Conservation (phyloP, 1,284 basidiomycete genomes). For the Microbotryum saponariae region DNA sequence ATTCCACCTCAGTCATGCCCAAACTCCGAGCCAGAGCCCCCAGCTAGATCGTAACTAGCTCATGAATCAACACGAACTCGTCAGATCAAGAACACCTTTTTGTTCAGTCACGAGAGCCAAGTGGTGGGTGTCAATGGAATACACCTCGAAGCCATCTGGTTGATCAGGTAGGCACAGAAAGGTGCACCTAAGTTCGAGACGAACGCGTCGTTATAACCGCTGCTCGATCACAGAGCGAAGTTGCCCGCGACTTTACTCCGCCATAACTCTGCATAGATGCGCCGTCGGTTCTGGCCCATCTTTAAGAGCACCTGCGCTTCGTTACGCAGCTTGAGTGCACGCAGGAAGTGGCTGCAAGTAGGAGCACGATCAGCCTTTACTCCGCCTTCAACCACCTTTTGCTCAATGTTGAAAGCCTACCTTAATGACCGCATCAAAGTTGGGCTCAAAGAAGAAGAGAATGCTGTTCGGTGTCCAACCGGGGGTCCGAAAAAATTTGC, state of each 20-base stretch:
- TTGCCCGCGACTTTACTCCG: slow-evolving; percentile 59
- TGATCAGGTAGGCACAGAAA: too few relatives aligned
- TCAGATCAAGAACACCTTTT: too few relatives aligned
- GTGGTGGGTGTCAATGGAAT: too few relatives aligned
- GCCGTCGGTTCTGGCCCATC: slow-evolving; percentile 29
- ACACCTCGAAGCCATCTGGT: too few relatives aligned
- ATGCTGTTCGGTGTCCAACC: slow-evolving; percentile 38
- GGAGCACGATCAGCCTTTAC: slow-evolving; percentile 8
- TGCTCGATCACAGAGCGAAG: slow-evolving; percentile 43
- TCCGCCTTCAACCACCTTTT: slow-evolving; percentile 45
- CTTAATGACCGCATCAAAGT: slow-evolving; percentile 57
- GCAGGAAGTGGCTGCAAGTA: not conserved
- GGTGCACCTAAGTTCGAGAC: too few relatives aligned
- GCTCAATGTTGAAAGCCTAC: slow-evolving; percentile 53
- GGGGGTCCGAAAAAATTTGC: too few relatives aligned
- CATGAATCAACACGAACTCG: too few relatives aligned
- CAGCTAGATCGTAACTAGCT: too few relatives aligned
- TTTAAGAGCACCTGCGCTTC: slow-evolving; percentile 4
- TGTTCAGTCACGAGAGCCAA: too few relatives aligned
- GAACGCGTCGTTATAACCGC: too few relatives aligned
- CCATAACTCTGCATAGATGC: slow-evolving; percentile 66
- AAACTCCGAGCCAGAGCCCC: too few relatives aligned
- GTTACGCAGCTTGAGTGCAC: slow-evolving; percentile 8
- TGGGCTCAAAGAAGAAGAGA: slow-evolving; percentile 80
- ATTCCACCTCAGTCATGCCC: too few relatives aligned